These are phyloP conservation scores for Ceratobasidium sp. DNA, from an alignment of 1,284 basidiomycete species.

Conservation along the genomic window DNA sequence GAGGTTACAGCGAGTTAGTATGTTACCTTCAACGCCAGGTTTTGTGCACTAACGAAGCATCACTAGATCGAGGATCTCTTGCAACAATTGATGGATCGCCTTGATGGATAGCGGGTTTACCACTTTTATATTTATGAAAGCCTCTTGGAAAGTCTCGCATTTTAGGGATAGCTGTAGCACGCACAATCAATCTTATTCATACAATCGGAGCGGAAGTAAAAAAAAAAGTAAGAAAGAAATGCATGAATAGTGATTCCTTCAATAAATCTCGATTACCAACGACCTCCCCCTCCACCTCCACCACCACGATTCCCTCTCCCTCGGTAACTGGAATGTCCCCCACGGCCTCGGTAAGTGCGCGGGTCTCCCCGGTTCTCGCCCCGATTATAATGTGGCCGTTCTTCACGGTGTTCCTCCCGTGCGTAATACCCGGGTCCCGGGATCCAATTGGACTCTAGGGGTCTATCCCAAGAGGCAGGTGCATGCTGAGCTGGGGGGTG, in stretches of 20 bases:
- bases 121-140: not conserved
- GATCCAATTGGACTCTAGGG: constrained; percentile 31
- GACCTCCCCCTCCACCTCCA: constrained; percentile 27
- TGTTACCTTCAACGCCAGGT: too few relatives aligned
- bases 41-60: not conserved
- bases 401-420: constrained; percentile 33
- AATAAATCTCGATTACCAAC: not conserved
- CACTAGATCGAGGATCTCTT: constrained; percentile 33
- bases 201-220: not conserved
- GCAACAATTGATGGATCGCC: constrained; percentile 19
- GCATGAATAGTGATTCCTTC: not conserved
- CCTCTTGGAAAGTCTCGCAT: not conserved
- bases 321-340: constrained; percentile 19
- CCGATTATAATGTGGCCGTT: not conserved
- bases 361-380: constrained; percentile 20
- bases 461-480: constrained; percentile 43
- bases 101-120: not conserved
- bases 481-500: constrained; percentile 9
- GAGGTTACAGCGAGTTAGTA: constrained; percentile 21
- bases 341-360: constrained; percentile 17
- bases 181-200: not conserved
- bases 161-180: not conserved
- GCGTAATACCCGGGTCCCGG: constrained; percentile 35
- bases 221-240: not conserved
- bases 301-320: constrained; percentile 38